phyloP scores from a whole-genome alignment of 352 stramenopile genomes.

The Pythium volutum region DNA sequence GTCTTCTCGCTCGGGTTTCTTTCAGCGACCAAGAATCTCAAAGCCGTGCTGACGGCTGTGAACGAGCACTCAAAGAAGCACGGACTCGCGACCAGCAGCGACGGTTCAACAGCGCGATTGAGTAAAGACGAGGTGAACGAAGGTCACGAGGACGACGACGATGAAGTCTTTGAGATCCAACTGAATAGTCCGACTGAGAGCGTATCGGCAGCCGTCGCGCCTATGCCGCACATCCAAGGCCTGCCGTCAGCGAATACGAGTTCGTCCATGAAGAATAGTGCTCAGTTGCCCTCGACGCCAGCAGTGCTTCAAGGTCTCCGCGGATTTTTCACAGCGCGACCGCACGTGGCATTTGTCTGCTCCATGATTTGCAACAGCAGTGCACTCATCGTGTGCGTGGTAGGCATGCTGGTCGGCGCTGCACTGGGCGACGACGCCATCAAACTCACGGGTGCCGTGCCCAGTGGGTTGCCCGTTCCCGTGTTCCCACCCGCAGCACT shows the following conservation, averaged over 20 bases:
- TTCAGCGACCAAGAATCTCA: conserved; percentile 15
- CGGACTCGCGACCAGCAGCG: neutral
- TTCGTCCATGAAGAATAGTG: neutral
- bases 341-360: conserved; percentile 36
- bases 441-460: conserved; percentile 74
- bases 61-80: neutral
- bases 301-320: neutral
- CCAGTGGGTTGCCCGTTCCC: conserved; percentile 53
- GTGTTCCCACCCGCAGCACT: conserved; percentile 48
- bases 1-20: conserved; percentile 49
- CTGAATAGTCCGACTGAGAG: conserved; percentile 9
- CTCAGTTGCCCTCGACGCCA: neutral
- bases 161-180: conserved; percentile 7
- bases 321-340: conserved; percentile 10
- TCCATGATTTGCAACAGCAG: conserved; percentile 53
- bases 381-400: conserved; percentile 75
- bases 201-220: neutral
- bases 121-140: neutral
- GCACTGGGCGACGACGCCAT: conserved; percentile 65
- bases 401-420: conserved; percentile 63
- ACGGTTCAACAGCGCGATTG: neutral
- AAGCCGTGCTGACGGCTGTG: conserved; percentile 4
- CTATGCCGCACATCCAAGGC: neutral
- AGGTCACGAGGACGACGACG: neutral
- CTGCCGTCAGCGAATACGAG: neutral